These are phyloP conservation scores for Solanum hybrid DNA, from an alignment of 305 asterid genomes.

Conservation along the genomic window DNA sequence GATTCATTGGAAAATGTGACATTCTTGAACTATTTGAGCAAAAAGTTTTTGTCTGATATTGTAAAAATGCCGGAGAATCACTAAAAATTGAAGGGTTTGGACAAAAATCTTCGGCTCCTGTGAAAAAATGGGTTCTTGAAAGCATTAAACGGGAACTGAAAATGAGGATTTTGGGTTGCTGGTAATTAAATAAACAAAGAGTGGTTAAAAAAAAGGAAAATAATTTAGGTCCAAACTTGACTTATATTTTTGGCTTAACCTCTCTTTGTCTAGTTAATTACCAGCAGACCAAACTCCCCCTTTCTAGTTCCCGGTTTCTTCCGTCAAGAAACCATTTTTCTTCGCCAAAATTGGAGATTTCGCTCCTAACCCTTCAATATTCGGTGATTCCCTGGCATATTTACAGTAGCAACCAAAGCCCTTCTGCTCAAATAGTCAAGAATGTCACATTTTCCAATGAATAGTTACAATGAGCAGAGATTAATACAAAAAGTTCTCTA, in stretches of 20 bases:
- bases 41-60: neutral
- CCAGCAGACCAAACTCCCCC: neutral
- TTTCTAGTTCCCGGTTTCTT: neutral
- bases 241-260: too few species aligned
- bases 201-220: too few species aligned
- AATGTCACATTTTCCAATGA: constrained; percentile 28
- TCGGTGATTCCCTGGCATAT: neutral
- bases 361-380: neutral
- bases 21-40: neutral
- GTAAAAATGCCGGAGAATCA: neutral
- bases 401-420: neutral
- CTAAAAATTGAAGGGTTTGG: neutral
- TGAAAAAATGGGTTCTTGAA: neutral
- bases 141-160: too few species aligned
- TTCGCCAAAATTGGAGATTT: neutral
- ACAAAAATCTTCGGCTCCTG: neutral
- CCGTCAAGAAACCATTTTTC: neutral
- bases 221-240: too few species aligned
- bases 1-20: constrained; percentile 41
- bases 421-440: neutral
- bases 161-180: too few species aligned
- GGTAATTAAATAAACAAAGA: too few species aligned
- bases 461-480: constrained; percentile 39
- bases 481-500: constrained; percentile 59
- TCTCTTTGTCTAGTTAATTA: too few species aligned